Evolutionary conservation across 139 green algal genomes (phyloP).

Genomic region (Chlorella vulgaris): DNA sequence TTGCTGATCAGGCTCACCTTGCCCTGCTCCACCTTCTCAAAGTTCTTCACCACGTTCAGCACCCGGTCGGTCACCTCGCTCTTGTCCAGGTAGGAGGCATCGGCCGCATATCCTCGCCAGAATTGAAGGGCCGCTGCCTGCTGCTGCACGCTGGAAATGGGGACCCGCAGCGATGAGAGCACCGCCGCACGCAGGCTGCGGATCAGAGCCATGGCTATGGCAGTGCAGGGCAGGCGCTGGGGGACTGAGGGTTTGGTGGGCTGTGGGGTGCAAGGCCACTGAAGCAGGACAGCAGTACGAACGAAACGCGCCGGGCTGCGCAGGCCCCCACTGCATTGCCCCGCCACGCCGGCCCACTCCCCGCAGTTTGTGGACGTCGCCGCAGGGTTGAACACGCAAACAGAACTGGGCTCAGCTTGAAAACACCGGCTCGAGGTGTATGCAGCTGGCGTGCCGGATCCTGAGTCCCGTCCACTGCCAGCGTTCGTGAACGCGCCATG

Average conservation of each 20-base stretch:
- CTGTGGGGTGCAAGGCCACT: background rate
- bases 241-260: too few species aligned
- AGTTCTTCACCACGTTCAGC: slow-evolving; percentile 94
- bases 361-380: background rate
- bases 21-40: slow-evolving; percentile 94
- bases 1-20: slow-evolving; percentile 74
- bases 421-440: background rate
- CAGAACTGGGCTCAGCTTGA: too few species aligned
- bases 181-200: slow-evolving; percentile 8
- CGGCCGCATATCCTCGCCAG: slow-evolving; percentile 54
- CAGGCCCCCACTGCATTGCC: too few species aligned
- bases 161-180: slow-evolving; percentile 35
- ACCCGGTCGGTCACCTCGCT: slow-evolving; percentile 91
- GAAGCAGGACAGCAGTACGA: background rate
- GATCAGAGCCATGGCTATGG: background rate
- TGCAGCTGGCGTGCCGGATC: background rate
- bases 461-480: background rate
- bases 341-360: too few species aligned
- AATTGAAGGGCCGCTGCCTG: slow-evolving; percentile 33
- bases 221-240: background rate
- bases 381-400: background rate
- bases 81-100: slow-evolving; percentile 88
- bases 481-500: background rate
- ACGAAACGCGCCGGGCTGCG: too few species aligned
- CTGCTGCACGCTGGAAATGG: background rate